Evolutionary conservation across 192 early-diverging fungal species (phyloP), one percentile per base, ranked within the genome.

Genomic region (Coemansia sp.): DNA sequence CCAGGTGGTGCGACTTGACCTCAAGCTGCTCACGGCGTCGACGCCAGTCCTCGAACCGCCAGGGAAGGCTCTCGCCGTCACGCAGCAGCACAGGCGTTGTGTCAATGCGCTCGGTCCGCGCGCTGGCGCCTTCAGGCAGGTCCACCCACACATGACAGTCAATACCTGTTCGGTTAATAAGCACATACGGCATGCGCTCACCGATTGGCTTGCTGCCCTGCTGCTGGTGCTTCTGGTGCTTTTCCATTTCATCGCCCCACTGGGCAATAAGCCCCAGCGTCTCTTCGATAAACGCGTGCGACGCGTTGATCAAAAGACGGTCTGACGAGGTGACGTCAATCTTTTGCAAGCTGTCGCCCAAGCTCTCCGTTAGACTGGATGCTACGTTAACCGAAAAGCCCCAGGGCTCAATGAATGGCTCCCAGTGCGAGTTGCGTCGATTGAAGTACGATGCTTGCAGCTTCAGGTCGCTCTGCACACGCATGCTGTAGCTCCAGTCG

Each of bases 31-130:
- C 93, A 53, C 95, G 87, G 72, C 89, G 85, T 37, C 84, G 86
- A 53, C 91, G 81, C 95, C 95, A 99, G 65, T 99, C 93, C 57
- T 95, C 94, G 60, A 97, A 97, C n/a, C 92, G 83, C 96, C 96
- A 98, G 40, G 90, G 83, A 15, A 93, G 78, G 19, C 88, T 88
- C 22, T 83, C 73, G 15, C 87, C 87, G 59, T 92, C 84, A 18
- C 81, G 69, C 58, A 84, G 68, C 24, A 84, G 76, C 25, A 98
- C 78, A 18, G 84, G 83, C 23, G 87, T 87, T 9, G 89, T 89
- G 39, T 77, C 81, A 19, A 82, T 84, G 58, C 82, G 77, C 55
- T 78, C 80, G 9, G 61, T 43, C 24, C 60, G 56, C 25, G 59
- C 57, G 14, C 38, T 47, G n/a, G 66, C 34, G 49, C 70, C 71